phyloP scores from a whole-genome alignment of 2,329 filamentous ascomycete genomes.

The Aspergillus sp. region DNA sequence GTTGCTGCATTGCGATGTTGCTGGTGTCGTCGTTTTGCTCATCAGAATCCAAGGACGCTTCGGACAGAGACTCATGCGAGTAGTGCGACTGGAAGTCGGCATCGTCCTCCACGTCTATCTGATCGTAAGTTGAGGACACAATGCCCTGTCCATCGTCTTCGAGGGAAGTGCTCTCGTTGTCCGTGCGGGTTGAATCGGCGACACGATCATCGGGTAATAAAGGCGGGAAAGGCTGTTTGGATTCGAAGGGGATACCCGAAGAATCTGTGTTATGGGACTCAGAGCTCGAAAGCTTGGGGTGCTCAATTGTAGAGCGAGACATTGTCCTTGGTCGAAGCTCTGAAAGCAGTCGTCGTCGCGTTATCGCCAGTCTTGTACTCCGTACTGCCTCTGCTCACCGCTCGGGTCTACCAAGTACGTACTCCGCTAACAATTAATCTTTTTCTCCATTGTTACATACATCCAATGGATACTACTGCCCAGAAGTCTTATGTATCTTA shows the following conservation, averaged over 20 bases:
- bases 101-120: conserved; percentile 30
- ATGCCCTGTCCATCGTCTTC: conserved; percentile 22
- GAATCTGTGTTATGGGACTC: neutral
- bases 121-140: conserved; percentile 21
- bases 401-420: neutral
- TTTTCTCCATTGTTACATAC: neutral
- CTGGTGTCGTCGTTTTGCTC: conserved; percentile 23
- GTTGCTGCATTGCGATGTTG: conserved; percentile 14
- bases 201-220: conserved; percentile 15
- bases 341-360: neutral
- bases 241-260: neutral
- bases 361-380: neutral
- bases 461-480: neutral
- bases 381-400: conserved; percentile 10
- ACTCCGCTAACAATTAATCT: neutral
- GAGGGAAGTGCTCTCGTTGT: conserved; percentile 9
- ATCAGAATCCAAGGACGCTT: conserved; percentile 26
- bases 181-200: conserved; percentile 7
- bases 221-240: conserved; percentile 29
- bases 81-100: conserved; percentile 41
- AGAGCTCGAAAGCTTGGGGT: neutral
- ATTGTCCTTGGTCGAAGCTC: neutral
- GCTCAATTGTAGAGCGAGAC: neutral
- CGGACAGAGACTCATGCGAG: conserved; percentile 32
- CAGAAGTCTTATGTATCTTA: neutral